Percentiles rank a stretch among this genome's conserved stretches.
Conservation (phyloP, 2,329 filamentous ascomycete genomes). For the Lecanicillium sp. region DNA sequence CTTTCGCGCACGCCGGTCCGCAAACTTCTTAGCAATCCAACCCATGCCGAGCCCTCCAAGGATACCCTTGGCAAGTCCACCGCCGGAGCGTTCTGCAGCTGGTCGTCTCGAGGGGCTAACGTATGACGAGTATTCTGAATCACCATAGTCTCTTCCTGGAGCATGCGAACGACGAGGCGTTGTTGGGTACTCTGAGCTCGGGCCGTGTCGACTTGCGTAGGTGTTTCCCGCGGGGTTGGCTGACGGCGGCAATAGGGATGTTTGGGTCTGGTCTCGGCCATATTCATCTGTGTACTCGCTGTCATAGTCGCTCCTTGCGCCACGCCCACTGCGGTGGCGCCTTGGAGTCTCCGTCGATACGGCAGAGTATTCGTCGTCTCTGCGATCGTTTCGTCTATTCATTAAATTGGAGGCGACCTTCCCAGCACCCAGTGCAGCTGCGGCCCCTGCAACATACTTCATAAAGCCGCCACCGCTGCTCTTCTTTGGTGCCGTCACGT, state of each 20-base stretch:
- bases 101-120: constrained; percentile 55
- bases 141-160: constrained; percentile 37
- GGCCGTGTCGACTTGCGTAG: constrained; percentile 38
- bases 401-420: constrained; percentile 53
- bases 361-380: constrained; percentile 56
- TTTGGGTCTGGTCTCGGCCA: constrained; percentile 20
- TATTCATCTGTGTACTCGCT: constrained; percentile 37
- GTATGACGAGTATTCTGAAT: constrained; percentile 53
- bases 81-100: constrained; percentile 31
- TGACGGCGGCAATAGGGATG: constrained; percentile 40
- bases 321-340: constrained; percentile 32
- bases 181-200: constrained; percentile 34
- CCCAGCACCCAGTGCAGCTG: constrained; percentile 54
- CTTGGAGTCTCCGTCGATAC: constrained; percentile 55
- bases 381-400: constrained; percentile 40
- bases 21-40: constrained; percentile 60
- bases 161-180: constrained; percentile 37
- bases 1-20: constrained; percentile 40
- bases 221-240: constrained; percentile 35
- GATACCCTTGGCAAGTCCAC: constrained; percentile 48
- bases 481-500: constrained; percentile 28
- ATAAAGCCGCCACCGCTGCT: constrained; percentile 48
- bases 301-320: constrained; percentile 40
- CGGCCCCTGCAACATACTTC: constrained; percentile 51
- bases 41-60: constrained; percentile 58